These are phyloP conservation scores for Maudiozyma barnettii DNA, from an alignment of 805 yeast species.

Conservation along the genomic window DNA sequence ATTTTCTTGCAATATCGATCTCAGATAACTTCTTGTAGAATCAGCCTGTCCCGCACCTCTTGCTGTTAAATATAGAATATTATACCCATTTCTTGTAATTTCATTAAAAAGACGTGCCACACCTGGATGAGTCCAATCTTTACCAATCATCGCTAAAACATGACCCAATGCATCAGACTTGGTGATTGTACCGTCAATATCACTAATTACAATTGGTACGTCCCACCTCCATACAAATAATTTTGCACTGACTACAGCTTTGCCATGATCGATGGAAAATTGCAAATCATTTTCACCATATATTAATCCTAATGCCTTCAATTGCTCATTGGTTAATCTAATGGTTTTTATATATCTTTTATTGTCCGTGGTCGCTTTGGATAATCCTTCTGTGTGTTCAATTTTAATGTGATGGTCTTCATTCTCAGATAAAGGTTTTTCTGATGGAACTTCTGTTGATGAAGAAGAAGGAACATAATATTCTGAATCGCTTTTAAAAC, in stretches of 20 bases:
- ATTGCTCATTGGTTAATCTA: slow-evolving; percentile 83
- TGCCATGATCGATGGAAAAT: slow-evolving; percentile 77
- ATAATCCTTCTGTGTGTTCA: background rate
- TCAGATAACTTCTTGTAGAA: slow-evolving; percentile 72
- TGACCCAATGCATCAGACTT: slow-evolving; percentile 97
- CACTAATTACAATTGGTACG: slow-evolving; percentile 89
- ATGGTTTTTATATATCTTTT: slow-evolving; percentile 67
- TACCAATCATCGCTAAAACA: slow-evolving; percentile 83
- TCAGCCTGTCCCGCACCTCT: slow-evolving; percentile 95
- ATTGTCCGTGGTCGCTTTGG: background rate
- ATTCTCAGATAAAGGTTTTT: background rate
- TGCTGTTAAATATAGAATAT: slow-evolving; percentile 87
- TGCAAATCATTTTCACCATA: slow-evolving; percentile 71
- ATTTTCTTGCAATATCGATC: slow-evolving; percentile 70
- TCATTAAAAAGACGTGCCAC: slow-evolving; percentile 90
- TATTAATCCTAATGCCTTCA: slow-evolving; percentile 59
- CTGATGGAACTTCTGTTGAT: background rate
- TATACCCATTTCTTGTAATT: slow-evolving; percentile 78
- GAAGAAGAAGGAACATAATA: slow-evolving; percentile 3
- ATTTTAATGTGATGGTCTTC: background rate
- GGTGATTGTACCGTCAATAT: slow-evolving; percentile 96
- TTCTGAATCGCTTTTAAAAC: background rate
- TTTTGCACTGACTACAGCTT: slow-evolving; percentile 62
- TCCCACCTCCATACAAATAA: slow-evolving; percentile 75
- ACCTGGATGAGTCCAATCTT: slow-evolving; percentile 97